Conservation (phyloP, 2,329 filamentous ascomycete species). For the Ascochyta fabae region DNA sequence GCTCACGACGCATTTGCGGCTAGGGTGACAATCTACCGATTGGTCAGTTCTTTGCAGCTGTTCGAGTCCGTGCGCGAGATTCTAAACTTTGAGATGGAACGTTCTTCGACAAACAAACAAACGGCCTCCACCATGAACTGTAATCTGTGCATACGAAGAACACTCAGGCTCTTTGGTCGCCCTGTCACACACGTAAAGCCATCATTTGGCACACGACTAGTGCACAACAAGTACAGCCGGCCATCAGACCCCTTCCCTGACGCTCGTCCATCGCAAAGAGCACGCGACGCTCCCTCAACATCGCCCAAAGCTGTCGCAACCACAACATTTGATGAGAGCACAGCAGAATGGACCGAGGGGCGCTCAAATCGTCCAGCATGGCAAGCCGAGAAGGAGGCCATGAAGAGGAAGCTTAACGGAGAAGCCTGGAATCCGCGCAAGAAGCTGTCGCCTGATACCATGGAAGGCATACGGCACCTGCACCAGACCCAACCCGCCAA, state of each 20-base stretch:
- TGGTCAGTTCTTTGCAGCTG: not conserved
- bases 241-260: slow-evolving; percentile 9
- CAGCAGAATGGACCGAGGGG: slow-evolving; percentile 13
- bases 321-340: slow-evolving; percentile 10
- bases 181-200: slow-evolving; percentile 19
- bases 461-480: slow-evolving; percentile 86
- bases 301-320: slow-evolving; percentile 13
- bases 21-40: slow-evolving; percentile 10
- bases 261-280: not conserved
- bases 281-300: slow-evolving; percentile 1
- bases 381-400: slow-evolving; percentile 75
- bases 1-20: slow-evolving; percentile 9
- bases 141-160: slow-evolving; percentile 31
- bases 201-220: slow-evolving; percentile 5
- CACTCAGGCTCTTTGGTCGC: slow-evolving; percentile 32
- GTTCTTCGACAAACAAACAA: not conserved
- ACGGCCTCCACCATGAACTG: slow-evolving; percentile 35
- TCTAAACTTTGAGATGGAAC: slow-evolving; percentile 9
- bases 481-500: slow-evolving; percentile 76
- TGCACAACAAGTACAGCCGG: slow-evolving; percentile 6
- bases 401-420: slow-evolving; percentile 79
- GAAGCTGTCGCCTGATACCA: slow-evolving; percentile 86
- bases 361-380: slow-evolving; percentile 60
- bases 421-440: slow-evolving; percentile 82
- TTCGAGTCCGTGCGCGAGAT: slow-evolving; percentile 9